Base-by-base conservation (phyloP, 257 asterid genomes). In the Ehretia macrophylla region DNA sequence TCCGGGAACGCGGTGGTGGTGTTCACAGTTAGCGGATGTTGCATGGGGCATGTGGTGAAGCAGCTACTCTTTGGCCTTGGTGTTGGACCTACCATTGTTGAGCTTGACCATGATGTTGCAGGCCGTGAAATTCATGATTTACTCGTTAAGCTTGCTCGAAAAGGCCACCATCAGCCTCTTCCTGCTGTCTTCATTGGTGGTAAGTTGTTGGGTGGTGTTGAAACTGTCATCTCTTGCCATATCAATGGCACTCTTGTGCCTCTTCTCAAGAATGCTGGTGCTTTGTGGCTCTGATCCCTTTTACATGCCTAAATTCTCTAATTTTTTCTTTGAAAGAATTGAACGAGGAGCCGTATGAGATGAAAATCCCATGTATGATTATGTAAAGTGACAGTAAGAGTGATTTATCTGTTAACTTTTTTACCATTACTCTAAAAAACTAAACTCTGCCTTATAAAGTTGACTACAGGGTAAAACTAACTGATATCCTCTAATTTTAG, bases 21-120 rank as follows among this genome's bases (percentile, higher is more conserved):
- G n/a, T 90, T 90, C 87, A 81, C 95, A 8, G 51, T 80, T 57
- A 83, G 87, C 61, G 88, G 90, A 0, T 90, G 97, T 66, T 87
- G 97, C 80, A 87, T 90, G 96, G 82, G 96, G 78, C 97, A 90
- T 65, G 97, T 85, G 8, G 96, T 87, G 53, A 87, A 81, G 71
- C 93, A 83, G 62, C 81, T 90, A 14, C 85, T 90, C 0, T 72
- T 87, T 54, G 97, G 97, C 9, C 86, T 90, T 1, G 97, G 97
- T 10, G 96, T 90, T 0, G 95, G 87, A 8, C 97, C 97, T 1
- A 75, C 85, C 2, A 52, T 90, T 6, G 83, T 85, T 19, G 97
- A 90, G 84, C 85, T 90, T 49, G 96, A 90, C 73, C 83, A 71
- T 16, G 47, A 42, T 14, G 55, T 75, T 5, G 74, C 82, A 0